Evolutionary conservation across 106 monocot genomes (phyloP), one percentile per base, ranked within the genome.

Genomic region (Dendrobium officinale): DNA sequence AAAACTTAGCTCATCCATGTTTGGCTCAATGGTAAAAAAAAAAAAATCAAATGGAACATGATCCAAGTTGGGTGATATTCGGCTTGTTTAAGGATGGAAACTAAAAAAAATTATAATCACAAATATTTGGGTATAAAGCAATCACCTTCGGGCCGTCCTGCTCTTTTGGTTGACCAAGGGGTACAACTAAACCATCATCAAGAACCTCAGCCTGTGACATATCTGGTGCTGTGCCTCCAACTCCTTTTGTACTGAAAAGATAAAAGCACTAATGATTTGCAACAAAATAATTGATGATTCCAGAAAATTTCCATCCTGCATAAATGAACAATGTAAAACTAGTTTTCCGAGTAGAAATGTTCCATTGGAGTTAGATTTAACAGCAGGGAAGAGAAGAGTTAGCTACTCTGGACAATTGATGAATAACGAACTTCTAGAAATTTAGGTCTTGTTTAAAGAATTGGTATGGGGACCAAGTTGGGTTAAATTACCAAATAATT

Each of bases 191-290:
- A 37, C 93, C 93, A 80, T 88, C 97, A 75, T 89, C 86, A 31
- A 91, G 87, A 18, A 59, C 73, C 77, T 81, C 27, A 66, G 78
- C 86, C 47, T 89, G 80, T 7, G 85, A 90, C 55, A 80, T 77
- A 75, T 97, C 89, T 22, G 97, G 94, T 68, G 79, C 91, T 16
- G 92, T 94, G 3, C 27, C 66, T 17, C 97, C 97, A 79, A 97
- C 86, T 66, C 97, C 97, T 84, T 97, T 97, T 75, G 93, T 94
- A 29, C 97, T 97, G 89, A 24, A 75, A 82, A 75, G 54, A 64
- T 56, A 58, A 40, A 22, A 18, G 6, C 61, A 55, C 4, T 22
- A 68, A 24, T 42, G n/a, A 33, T 9, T 2, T 10, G 27, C 79
- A 66, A n/a, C 22, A 51, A 41, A n/a, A 8, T n/a, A 42, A 13